phyloP scores from a whole-genome alignment of 2,329 filamentous ascomycete genomes.

The Cladosporium austrohemisphaericum region DNA sequence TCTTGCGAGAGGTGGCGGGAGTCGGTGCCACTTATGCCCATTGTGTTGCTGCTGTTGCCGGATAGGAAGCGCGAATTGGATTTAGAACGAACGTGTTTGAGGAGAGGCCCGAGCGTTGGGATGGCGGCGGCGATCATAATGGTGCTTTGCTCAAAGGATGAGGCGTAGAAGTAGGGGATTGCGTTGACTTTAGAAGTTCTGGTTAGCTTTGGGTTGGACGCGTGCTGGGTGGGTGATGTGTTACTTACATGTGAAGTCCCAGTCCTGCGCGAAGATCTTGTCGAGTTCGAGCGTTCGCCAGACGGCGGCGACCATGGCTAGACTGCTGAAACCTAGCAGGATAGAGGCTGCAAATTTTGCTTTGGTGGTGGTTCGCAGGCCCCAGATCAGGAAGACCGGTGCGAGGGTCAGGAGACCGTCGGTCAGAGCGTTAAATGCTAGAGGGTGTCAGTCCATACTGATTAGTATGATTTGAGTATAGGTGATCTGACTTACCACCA shows the following conservation, averaged over 20 bases:
- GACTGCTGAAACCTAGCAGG: background rate
- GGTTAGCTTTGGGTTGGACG: background rate
- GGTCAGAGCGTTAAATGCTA: constrained; percentile 6
- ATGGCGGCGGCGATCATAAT: constrained; percentile 9
- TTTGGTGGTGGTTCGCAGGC: background rate
- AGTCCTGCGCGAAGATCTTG: constrained; percentile 5
- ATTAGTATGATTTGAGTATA: no score
- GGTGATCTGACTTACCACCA: background rate
- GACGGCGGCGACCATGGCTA: constrained; percentile 4
- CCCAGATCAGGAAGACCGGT: constrained; percentile 1
- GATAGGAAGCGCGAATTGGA: background rate
- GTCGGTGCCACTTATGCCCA: background rate
- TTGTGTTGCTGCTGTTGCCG: background rate
- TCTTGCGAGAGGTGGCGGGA: background rate
- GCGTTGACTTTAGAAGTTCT: constrained; percentile 1
- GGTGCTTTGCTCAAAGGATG: constrained; percentile 13
- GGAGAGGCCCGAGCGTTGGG: constrained; percentile 3
- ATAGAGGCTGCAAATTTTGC: constrained; percentile 4
- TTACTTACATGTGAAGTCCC: constrained; percentile 13
- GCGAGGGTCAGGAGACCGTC: constrained; percentile 9
- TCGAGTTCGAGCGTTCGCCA: constrained; percentile 9
- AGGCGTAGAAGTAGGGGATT: constrained; percentile 11
- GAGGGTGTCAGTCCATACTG: background rate
- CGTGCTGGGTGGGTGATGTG: no score
- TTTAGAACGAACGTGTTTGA: background rate